Evolutionary conservation across 1,284 basidiomycete species (phyloP).

Genomic region (Apiotrichum sp.): DNA sequence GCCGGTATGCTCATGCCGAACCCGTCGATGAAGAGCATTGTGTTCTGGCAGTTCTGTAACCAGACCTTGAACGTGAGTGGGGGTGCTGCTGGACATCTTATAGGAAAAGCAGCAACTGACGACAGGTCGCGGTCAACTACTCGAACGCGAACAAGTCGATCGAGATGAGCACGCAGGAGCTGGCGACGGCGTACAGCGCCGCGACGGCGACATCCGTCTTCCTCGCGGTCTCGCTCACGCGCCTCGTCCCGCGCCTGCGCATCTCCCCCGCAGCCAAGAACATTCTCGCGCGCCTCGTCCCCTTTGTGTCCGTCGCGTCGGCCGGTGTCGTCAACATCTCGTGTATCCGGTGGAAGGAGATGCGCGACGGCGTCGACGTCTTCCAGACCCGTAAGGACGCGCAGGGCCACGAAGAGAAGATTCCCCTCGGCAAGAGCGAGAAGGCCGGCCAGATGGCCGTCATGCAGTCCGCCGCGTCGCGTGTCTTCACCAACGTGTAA

Average conservation of each 20-base stretch:
- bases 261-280: slow-evolving; percentile 35
- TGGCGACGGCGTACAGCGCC: slow-evolving; percentile 50
- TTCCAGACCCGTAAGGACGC: slow-evolving; percentile 36
- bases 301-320: slow-evolving; percentile 52
- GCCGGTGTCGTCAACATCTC: slow-evolving; percentile 52
- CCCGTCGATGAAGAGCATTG: slow-evolving; percentile 42
- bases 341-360: slow-evolving; percentile 55
- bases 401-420: slow-evolving; percentile 34
- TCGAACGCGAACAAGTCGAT: slow-evolving; percentile 51
- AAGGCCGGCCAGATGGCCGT: slow-evolving; percentile 52
- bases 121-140: slow-evolving; percentile 36
- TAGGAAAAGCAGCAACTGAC: slow-evolving; percentile 4
- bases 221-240: slow-evolving; percentile 51
- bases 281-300: slow-evolving; percentile 49
- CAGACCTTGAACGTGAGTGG: slow-evolving; percentile 49
- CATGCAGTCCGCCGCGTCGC: slow-evolving; percentile 50
- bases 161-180: slow-evolving; percentile 48
- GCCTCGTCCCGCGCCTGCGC: slow-evolving; percentile 48
- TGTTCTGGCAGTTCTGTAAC: slow-evolving; percentile 55
- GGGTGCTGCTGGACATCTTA: not conserved
- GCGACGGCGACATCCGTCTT: slow-evolving; percentile 51
- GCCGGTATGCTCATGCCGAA: slow-evolving; percentile 51
- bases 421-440: slow-evolving; percentile 47
- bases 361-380: slow-evolving; percentile 52
- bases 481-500: slow-evolving; percentile 53